These are phyloP conservation scores for Prunella vulgaris DNA, from an alignment of 257 asterid genomes.

Conservation along the genomic window DNA sequence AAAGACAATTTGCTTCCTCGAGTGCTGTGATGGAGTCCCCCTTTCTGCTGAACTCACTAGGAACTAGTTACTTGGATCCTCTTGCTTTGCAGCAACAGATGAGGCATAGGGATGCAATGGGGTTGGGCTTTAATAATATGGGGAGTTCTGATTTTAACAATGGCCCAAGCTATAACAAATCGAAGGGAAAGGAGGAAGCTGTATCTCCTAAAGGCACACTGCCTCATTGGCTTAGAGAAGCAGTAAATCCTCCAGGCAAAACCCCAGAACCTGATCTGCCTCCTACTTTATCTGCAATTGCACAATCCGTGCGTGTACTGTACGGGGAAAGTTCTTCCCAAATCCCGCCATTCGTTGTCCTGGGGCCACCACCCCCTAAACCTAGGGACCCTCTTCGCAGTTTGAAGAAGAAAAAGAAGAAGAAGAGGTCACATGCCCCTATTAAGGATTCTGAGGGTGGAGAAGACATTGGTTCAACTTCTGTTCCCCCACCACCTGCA, in stretches of 20 bases:
- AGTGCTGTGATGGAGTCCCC: constrained; percentile 39
- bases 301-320: constrained; percentile 74
- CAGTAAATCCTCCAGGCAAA: constrained; percentile 58
- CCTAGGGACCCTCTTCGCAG: constrained; percentile 68
- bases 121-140: constrained; percentile 36
- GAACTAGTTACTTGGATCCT: constrained; percentile 48
- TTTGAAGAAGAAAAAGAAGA: constrained; percentile 57
- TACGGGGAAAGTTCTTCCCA: constrained; percentile 59
- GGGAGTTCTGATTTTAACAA: constrained; percentile 40
- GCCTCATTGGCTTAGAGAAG: constrained; percentile 98
- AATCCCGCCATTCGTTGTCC: constrained; percentile 77
- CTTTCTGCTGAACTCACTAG: constrained; percentile 55
- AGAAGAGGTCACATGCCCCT: constrained; percentile 31
- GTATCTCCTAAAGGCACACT: constrained; percentile 47
- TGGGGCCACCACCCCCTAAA: constrained; percentile 67
- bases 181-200: constrained; percentile 61
- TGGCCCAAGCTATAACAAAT: constrained; percentile 24
- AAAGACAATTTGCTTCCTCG: constrained; percentile 39
- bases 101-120: constrained; percentile 36
- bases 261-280: constrained; percentile 47
- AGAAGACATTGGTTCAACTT: constrained; percentile 41
- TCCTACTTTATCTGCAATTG: constrained; percentile 71
- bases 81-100: constrained; percentile 41
- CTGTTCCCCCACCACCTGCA: constrained; percentile 26
- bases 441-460: constrained; percentile 10